Evolutionary conservation across 768 basidiomycete genomes (phyloP), one percentile per base, ranked within the genome.

Genomic region (Fomitopsis pulvina): DNA sequence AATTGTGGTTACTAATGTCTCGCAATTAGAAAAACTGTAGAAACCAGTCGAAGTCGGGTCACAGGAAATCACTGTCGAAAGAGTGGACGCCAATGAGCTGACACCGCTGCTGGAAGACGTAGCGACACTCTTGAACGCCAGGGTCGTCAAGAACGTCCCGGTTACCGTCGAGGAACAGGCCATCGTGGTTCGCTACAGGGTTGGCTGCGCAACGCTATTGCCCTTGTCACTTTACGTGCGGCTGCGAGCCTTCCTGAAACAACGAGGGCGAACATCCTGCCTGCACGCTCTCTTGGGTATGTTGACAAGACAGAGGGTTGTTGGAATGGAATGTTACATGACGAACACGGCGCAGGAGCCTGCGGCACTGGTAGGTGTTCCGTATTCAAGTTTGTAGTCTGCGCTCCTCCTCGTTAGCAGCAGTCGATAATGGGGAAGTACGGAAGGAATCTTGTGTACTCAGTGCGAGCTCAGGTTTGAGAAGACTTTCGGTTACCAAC

Each of bases 61-160:
- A 40, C 55, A 60, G 25, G 45, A 45, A 21, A 40, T 34, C 44
- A 56, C 50, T 8, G 59, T 60, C 14, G 60, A 55, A 9, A 48
- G 24, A 2, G 46, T 48, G 8, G 56, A 47, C 1, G 54, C 44
- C 1, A 55, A 20, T 14, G 60, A 57, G 14, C 55, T 52, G 11
- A 55, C 38, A 26, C 50, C 56, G 11, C 40, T 22, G 22, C 49
- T 52, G 45, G 45, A 47, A 9, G 57, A 54, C 2, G 60, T 60
- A 9, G 57, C 54, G 27, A 56, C 37, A 24, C 52, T 53, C 32
- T 45, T 43, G 3, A 53, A 53, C 12, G 57, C 57, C 47, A 58
- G 11, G 2, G 60, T 60, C 21, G 47, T 29, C 42, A 60, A 58
- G 45, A 49, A 45, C 3, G 60, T 60, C 25, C 53, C 55, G 4